Conservation (phyloP, 257 asterid species). For the Capsicum chinense region DNA sequence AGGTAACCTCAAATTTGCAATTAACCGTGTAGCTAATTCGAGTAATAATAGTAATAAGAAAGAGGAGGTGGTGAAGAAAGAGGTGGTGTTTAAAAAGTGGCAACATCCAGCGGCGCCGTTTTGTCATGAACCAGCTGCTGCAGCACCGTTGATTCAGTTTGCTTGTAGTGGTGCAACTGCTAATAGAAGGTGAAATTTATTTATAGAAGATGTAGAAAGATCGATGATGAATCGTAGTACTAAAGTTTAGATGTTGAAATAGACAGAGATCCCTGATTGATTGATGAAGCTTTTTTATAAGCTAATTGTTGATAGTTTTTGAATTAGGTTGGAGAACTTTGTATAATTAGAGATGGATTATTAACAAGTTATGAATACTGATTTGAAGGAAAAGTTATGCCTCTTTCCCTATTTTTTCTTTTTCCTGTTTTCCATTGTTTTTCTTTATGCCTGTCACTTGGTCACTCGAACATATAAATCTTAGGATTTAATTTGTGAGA, state of each 20-base stretch:
- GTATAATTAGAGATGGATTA: conserved; percentile 2
- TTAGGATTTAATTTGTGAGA: too few species aligned
- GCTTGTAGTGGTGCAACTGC: conserved; percentile 48
- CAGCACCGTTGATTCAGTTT: conserved; percentile 49
- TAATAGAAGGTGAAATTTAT: conserved; percentile 38
- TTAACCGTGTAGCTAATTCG: not conserved
- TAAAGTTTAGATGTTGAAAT: not conserved
- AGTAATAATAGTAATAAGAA: too few species aligned
- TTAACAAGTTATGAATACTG: conserved; percentile 3
- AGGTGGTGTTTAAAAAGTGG: conserved; percentile 51
- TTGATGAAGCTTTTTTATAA: not conserved
- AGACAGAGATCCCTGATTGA: not conserved
- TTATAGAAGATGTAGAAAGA: too few species aligned
- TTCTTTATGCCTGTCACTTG: too few species aligned
- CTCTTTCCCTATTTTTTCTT: not conserved
- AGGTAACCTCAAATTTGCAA: not conserved
- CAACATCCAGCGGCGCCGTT: conserved; percentile 81
- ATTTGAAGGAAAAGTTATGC: not conserved
- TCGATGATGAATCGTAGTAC: too few species aligned
- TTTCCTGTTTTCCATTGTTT: too few species aligned
- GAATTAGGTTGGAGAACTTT: not conserved
- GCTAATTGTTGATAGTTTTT: not conserved
- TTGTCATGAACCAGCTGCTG: conserved; percentile 38
- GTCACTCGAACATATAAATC: too few species aligned
- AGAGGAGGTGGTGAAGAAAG: not conserved